Conservation (phyloP, 106 monocot genomes). For the Dioscorea alata region DNA sequence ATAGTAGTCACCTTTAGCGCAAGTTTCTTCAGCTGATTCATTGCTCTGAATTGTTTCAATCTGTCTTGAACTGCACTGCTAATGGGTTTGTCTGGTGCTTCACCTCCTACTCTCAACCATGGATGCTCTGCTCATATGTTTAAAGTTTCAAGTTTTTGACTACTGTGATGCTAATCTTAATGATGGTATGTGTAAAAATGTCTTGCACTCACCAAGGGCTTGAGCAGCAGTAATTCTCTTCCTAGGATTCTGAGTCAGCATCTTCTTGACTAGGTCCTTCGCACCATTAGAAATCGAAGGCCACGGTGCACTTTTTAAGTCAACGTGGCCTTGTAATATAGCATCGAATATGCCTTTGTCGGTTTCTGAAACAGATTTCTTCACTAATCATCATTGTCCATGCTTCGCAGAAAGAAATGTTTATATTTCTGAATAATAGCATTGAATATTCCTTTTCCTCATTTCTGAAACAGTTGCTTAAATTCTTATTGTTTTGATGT, state of each 20-base stretch:
- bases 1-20: constrained; percentile 45
- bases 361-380: constrained; percentile 38
- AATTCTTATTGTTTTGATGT: too few relatives aligned
- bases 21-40: constrained; percentile 82
- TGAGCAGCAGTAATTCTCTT: constrained; percentile 60
- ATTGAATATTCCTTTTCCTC: too few relatives aligned
- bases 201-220: constrained; percentile 48
- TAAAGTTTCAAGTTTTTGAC: background rate
- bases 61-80: constrained; percentile 60
- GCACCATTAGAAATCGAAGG: constrained; percentile 61
- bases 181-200: background rate
- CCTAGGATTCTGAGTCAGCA: constrained; percentile 56
- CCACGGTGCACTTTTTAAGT: constrained; percentile 59
- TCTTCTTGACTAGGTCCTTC: constrained; percentile 64
- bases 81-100: constrained; percentile 62
- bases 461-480: too few relatives aligned
- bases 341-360: constrained; percentile 88
- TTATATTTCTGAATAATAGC: too few relatives aligned
- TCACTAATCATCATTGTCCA: too few relatives aligned
- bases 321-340: constrained; percentile 39
- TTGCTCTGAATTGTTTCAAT: constrained; percentile 88
- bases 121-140: constrained; percentile 39
- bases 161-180: background rate
- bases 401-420: too few relatives aligned
- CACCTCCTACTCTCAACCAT: constrained; percentile 63